Percentiles rank a stretch among this genome's conserved stretches.
These are phyloP conservation scores for Saprolegnia diclina DNA, from an alignment of 352 stramenopile genomes.

Conservation along the genomic window DNA sequence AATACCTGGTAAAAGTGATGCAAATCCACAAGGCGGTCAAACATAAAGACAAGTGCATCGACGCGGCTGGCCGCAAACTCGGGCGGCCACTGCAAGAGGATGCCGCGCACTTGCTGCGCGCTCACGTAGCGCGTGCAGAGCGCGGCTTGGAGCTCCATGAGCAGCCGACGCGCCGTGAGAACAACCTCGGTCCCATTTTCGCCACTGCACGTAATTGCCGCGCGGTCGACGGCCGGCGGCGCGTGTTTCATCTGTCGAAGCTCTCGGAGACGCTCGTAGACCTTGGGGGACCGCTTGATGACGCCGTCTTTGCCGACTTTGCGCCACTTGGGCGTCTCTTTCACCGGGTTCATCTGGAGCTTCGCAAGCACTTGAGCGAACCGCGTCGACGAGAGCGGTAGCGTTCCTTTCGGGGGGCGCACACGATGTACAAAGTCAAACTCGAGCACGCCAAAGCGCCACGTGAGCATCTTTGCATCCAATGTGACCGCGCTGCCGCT, in stretches of 20 bases:
- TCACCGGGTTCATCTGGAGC: neutral
- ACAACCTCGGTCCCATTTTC: neutral
- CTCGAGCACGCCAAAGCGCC: constrained; percentile 58
- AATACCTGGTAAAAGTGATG: neutral
- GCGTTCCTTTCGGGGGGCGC: constrained; percentile 25
- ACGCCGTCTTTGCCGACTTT: neutral
- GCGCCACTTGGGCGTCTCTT: neutral
- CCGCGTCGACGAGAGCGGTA: constrained; percentile 45
- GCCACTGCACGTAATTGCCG: neutral
- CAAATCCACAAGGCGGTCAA: neutral
- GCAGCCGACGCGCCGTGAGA: constrained; percentile 41
- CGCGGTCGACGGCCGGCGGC: neutral
- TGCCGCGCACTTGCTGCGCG: constrained; percentile 42
- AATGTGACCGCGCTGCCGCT: constrained; percentile 53
- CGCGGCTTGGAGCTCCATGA: constrained; percentile 66
- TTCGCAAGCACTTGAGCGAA: constrained; percentile 53
- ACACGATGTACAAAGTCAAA: constrained; percentile 64
- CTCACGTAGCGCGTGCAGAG: constrained; percentile 57
- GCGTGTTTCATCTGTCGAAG: neutral
- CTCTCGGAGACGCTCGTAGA: neutral
- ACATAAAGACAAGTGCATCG: neutral
- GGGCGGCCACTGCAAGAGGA: constrained; percentile 44
- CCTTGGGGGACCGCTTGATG: neutral
- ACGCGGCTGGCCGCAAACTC: constrained; percentile 30
- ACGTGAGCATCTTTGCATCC: constrained; percentile 51